phyloP scores from a whole-genome alignment of 495 filamentous ascomycete species.

The Penicillium herquei region DNA sequence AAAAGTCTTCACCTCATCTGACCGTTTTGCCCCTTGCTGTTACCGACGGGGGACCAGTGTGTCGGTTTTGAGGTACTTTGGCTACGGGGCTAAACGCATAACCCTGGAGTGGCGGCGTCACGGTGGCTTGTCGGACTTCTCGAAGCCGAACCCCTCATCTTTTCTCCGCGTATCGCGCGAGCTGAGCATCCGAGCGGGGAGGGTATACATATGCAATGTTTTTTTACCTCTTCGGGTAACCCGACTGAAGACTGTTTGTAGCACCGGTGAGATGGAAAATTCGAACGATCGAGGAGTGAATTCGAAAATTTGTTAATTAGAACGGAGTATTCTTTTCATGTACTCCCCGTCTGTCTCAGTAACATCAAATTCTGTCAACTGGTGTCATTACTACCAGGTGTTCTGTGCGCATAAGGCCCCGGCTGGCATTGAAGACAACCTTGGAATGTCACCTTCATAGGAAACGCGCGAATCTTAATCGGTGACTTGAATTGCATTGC shows the following conservation, averaged over 20 bases:
- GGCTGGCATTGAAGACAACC: no score
- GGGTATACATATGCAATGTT: background rate
- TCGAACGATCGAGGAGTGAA: background rate
- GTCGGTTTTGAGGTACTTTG: conserved; percentile 1
- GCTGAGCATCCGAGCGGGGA: conserved; percentile 1
- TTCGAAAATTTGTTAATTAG: background rate
- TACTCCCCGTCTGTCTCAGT: no score
- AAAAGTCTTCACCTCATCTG: conserved; percentile 5
- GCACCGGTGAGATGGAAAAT: background rate
- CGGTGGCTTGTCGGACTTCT: conserved; percentile 8
- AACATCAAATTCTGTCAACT: no score
- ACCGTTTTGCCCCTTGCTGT: background rate
- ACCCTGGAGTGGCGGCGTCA: conserved; percentile 1
- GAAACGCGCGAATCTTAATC: no score
- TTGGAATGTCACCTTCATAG: no score
- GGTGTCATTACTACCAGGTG: no score
- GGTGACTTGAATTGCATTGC: no score
- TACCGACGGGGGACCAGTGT: conserved; percentile 2
- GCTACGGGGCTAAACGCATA: conserved; percentile 13
- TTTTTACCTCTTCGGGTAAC: background rate
- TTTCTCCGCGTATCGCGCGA: conserved; percentile 9
- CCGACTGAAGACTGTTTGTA: background rate
- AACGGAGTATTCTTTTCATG: background rate
- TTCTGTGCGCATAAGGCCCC: no score
- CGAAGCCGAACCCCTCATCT: conserved; percentile 17